These are phyloP conservation scores for Kuraishia hungarica DNA, from an alignment of 805 yeast genomes.

Conservation along the genomic window DNA sequence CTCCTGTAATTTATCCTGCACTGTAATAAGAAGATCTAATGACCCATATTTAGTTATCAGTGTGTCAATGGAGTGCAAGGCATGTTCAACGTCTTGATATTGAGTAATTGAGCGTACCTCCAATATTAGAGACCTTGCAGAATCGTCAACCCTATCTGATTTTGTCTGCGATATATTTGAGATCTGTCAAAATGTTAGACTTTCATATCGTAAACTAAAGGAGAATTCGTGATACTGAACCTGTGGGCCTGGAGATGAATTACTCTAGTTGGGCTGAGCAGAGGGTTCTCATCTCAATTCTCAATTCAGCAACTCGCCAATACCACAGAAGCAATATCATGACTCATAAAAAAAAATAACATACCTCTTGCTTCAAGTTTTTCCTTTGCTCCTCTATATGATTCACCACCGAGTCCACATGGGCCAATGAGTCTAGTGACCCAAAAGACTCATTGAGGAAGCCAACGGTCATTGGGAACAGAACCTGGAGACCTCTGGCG, in stretches of 20 bases:
- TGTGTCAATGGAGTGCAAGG: conserved; percentile 5
- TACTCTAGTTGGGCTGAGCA: too few species aligned
- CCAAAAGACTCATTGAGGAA: conserved; percentile 26
- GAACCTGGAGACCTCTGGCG: too few species aligned
- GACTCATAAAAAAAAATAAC: neutral
- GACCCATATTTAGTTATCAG: conserved; percentile 11
- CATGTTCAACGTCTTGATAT: conserved; percentile 4
- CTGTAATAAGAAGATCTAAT: conserved; percentile 10
- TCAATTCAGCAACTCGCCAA: too few species aligned
- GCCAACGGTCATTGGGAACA: conserved; percentile 15
- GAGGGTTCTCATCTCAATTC: too few species aligned
- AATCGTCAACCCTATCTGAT: neutral
- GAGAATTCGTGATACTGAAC: too few species aligned
- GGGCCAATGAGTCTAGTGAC: conserved; percentile 25
- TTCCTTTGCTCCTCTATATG: conserved; percentile 16
- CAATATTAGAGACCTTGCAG: neutral
- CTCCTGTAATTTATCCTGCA: conserved; percentile 6
- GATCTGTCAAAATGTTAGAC: neutral
- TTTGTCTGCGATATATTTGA: neutral
- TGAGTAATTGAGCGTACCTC: conserved; percentile 1
- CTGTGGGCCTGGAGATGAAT: too few species aligned
- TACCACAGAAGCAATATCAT: too few species aligned
- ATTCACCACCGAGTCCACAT: conserved; percentile 18
- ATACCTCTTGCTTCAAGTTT: conserved; percentile 1
- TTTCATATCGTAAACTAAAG: too few species aligned